phyloP scores from a whole-genome alignment of 768 basidiomycete genomes.

The Tulasnella sp. region DNA sequence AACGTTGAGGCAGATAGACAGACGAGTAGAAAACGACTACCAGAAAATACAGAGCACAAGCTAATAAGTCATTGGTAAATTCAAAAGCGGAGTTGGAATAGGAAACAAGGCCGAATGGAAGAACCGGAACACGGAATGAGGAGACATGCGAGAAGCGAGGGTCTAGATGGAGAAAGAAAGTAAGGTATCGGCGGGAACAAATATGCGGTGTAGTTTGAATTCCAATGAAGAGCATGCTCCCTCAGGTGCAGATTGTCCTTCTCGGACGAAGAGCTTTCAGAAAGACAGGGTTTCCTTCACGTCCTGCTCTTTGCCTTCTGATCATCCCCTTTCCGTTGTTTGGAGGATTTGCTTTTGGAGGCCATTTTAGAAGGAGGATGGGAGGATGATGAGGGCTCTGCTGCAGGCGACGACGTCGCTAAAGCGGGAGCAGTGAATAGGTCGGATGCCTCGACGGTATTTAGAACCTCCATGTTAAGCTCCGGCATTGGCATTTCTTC shows the following conservation, averaged over 20 bases:
- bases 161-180: not conserved
- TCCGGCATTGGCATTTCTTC: not conserved
- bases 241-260: no score
- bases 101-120: not conserved
- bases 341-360: not conserved
- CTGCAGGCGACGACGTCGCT: not conserved
- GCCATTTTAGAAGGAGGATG: not conserved
- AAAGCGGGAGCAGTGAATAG: not conserved
- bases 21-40: not conserved
- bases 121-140: no score
- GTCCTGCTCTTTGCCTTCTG: not conserved
- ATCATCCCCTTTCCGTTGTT: not conserved
- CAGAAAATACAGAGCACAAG: not conserved
- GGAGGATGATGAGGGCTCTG: not conserved
- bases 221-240: not conserved
- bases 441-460: not conserved
- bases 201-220: not conserved
- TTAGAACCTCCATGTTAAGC: not conserved
- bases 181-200: not conserved
- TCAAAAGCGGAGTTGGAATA: not conserved
- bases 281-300: not conserved
- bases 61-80: not conserved
- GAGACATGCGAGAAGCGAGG: not conserved
- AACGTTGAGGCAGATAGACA: not conserved
- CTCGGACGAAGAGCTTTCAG: not conserved